Evolutionary conservation across 1,284 basidiomycete genomes (phyloP).

Genomic region (Sporisorium reilianum): DNA sequence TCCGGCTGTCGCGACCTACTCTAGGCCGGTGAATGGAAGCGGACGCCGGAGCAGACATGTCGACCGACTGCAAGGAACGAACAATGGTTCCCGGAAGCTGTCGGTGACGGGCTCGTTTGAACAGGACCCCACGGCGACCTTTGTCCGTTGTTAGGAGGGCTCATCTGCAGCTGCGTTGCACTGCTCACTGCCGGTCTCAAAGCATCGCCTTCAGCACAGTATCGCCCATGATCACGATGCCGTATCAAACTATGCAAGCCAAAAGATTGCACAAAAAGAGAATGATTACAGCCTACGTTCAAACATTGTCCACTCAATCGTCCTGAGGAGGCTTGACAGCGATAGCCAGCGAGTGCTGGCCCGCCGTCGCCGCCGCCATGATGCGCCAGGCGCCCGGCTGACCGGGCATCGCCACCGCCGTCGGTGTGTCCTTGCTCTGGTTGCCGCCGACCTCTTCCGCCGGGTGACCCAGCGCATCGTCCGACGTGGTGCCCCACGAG

Average conservation of each 20-base stretch:
- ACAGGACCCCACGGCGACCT: neutral
- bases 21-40: neutral
- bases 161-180: neutral
- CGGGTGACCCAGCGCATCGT: slow-evolving; percentile 71
- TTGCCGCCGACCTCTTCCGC: slow-evolving; percentile 66
- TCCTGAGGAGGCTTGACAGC: slow-evolving; percentile 63
- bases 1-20: neutral
- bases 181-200: neutral
- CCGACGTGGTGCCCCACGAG: slow-evolving; percentile 84
- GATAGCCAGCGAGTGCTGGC: slow-evolving; percentile 72
- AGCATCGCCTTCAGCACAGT: neutral
- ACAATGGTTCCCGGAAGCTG: too few species aligned
- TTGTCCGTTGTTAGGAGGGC: neutral
- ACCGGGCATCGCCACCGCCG: slow-evolving; percentile 74
- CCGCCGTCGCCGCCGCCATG: slow-evolving; percentile 71
- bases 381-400: slow-evolving; percentile 70
- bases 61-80: too few species aligned
- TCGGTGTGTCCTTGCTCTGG: slow-evolving; percentile 74
- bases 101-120: neutral
- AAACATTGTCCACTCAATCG: slow-evolving; percentile 23
- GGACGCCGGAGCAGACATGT: too few species aligned
- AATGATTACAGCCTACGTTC: neutral
- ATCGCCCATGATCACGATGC: neutral
- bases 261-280: neutral
- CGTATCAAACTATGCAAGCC: neutral